Base-by-base conservation (phyloP, 129 eudicot genomes). In the Flaveria linearis region DNA sequence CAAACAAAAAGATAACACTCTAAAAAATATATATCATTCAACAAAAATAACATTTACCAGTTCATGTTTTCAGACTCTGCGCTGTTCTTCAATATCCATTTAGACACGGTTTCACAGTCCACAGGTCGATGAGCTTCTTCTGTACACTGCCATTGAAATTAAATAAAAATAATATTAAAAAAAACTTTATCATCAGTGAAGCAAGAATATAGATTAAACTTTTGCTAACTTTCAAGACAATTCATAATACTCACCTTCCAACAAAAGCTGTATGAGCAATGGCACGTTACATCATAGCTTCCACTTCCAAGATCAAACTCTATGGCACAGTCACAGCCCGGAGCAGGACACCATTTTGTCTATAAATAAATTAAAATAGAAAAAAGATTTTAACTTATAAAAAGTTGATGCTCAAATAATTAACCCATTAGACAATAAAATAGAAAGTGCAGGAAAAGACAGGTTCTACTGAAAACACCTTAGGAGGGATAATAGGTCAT, bases 81-180 rank as follows among this genome's bases (percentile, higher is more conserved):
- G 60, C 93, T 86, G 81, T 94, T 94, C 81, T 94, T 94, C 86
- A 94, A 73, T 68, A 94, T 84, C 99, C 99, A 94, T 78, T 89
- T 94, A 63, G 93, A 84, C 81, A 94, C 99, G 42, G 97, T 94
- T 42, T 83, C 93, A 50, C 99, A 94, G 81, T 91, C 97, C 74
- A 94, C 99, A n/a, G 99, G 99, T 8, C 99, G 96, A 83, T 94
- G 99, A 78, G 97, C 99, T 81, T 94, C 99, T 79, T 94, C 99
- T 49, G 91, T 87, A 68, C 99, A 94, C 99, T 94, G 87, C 65
- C 71, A 62, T 28, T 66, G 11, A 68, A 76, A 26, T 65, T 39
- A n/a, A 18, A 26, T 10, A n/a, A 15, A 33, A 52, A 53, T 36
- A 5, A 36, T 36, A 36, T 36, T 5, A 5, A 33, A 36, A 36